Conservation (phyloP, 1,139 yeast species). For the Suhomyces panamericanus region DNA sequence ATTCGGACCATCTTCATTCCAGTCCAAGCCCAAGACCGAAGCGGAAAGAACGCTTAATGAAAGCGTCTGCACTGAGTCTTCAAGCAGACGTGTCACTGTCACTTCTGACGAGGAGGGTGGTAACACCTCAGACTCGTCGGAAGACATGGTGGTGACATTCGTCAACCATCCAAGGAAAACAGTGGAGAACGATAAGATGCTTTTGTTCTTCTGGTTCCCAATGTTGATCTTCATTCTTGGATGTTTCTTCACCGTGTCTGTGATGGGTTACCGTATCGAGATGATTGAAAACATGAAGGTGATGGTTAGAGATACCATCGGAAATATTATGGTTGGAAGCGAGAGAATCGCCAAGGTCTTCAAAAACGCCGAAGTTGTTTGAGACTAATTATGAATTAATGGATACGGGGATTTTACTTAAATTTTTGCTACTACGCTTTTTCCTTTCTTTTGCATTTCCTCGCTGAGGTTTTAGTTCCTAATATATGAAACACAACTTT, state of each 20-base stretch:
- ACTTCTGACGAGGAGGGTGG: slow-evolving; percentile 29
- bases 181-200: slow-evolving; percentile 79
- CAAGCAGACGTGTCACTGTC: slow-evolving; percentile 6
- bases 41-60: slow-evolving; percentile 37
- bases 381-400: slow-evolving; percentile 1
- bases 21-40: slow-evolving; percentile 36
- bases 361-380: slow-evolving; percentile 16
- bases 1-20: slow-evolving; percentile 41
- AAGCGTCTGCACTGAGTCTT: slow-evolving; percentile 6
- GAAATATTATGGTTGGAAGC: slow-evolving; percentile 66
- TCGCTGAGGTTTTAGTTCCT: not conserved
- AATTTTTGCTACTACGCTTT: slow-evolving; percentile 1
- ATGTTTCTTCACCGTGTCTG: slow-evolving; percentile 49
- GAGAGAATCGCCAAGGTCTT: slow-evolving; percentile 65
- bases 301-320: slow-evolving; percentile 52
- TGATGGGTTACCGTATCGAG: slow-evolving; percentile 51
- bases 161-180: slow-evolving; percentile 62
- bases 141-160: slow-evolving; percentile 54
- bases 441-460: slow-evolving; percentile 5
- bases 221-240: slow-evolving; percentile 55
- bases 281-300: slow-evolving; percentile 46
- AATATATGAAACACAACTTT: too few species aligned
- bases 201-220: slow-evolving; percentile 87
- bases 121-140: slow-evolving; percentile 49
- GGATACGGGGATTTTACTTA: slow-evolving; percentile 1